Conservation (phyloP, 73 alveolate species). For the Urostyla sp. region DNA sequence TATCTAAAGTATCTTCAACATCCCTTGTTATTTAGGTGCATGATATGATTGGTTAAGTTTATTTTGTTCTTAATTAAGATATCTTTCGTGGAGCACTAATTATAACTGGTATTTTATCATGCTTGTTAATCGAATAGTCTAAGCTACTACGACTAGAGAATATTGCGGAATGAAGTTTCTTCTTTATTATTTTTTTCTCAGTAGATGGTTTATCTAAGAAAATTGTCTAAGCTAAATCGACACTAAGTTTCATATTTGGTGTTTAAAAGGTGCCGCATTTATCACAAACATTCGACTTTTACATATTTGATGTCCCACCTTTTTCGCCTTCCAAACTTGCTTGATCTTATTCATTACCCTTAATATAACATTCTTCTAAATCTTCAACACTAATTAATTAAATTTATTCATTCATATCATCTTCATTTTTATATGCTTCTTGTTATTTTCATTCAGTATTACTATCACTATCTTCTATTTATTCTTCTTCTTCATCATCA, state of each 20-base stretch:
- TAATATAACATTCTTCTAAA: not conserved
- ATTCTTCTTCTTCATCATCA: not conserved
- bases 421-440: not conserved
- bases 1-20: constrained; percentile 11
- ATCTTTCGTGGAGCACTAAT: too few relatives aligned
- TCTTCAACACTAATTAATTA: not conserved
- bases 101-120: too few relatives aligned
- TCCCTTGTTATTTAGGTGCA: too few relatives aligned
- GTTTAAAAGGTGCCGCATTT: constrained; percentile 26
- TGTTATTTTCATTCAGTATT: too few relatives aligned
- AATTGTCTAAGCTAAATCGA: too few relatives aligned
- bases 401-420: too few relatives aligned
- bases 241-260: too few relatives aligned
- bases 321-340: constrained; percentile 14
- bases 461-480: not conserved
- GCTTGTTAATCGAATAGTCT: too few relatives aligned
- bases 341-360: not conserved
- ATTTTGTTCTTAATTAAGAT: too few relatives aligned
- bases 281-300: constrained; percentile 11
- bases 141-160: too few relatives aligned
- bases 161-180: not conserved
- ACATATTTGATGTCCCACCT: constrained; percentile 20
- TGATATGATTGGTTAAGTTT: too few relatives aligned
- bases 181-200: not conserved
- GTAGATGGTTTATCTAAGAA: too few relatives aligned